Evolutionary conservation across 176 grass and related monocot species (phyloP).

Genomic region (Ananas comosus): DNA sequence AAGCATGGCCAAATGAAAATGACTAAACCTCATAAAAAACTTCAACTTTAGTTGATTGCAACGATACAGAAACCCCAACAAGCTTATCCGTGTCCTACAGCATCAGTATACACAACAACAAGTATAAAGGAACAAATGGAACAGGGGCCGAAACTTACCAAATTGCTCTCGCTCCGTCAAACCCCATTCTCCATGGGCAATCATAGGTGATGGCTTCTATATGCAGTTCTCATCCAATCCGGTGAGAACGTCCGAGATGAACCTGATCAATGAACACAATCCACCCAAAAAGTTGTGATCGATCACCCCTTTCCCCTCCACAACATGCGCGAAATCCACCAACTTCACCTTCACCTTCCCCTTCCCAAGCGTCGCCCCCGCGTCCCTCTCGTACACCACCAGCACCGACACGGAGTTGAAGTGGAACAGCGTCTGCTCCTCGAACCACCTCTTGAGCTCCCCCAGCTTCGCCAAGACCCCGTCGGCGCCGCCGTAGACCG

Average conservation of each 20-base stretch:
- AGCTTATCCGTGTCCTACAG: no score
- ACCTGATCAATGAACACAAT: slow-evolving; percentile 70
- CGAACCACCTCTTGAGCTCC: slow-evolving; percentile 87
- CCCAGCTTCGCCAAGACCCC: slow-evolving; percentile 59
- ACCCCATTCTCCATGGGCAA: neutral
- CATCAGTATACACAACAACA: no score
- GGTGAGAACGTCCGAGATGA: slow-evolving; percentile 44
- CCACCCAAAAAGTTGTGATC: slow-evolving; percentile 92
- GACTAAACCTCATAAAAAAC: no score
- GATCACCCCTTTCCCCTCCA: slow-evolving; percentile 59
- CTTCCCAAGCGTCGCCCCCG: neutral
- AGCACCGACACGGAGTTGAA: slow-evolving; percentile 82
- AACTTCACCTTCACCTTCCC: slow-evolving; percentile 44
- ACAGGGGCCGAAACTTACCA: neutral
- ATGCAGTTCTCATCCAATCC: slow-evolving; percentile 16
- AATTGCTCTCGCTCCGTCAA: neutral
- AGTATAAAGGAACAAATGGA: neutral
- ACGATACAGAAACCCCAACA: no score
- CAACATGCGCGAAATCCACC: slow-evolving; percentile 76
- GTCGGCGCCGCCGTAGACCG: slow-evolving; percentile 47
- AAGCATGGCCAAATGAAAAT: no score
- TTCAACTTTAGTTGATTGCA: no score
- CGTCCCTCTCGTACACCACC: slow-evolving; percentile 40
- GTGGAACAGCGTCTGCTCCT: slow-evolving; percentile 76
- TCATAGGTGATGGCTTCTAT: no score